A percentile compares a stretch with the other conserved stretches of the same genome.
Evolutionary conservation across 2,329 filamentous ascomycete genomes (phyloP).

Genomic region (Myriosclerotinia curreyana): DNA sequence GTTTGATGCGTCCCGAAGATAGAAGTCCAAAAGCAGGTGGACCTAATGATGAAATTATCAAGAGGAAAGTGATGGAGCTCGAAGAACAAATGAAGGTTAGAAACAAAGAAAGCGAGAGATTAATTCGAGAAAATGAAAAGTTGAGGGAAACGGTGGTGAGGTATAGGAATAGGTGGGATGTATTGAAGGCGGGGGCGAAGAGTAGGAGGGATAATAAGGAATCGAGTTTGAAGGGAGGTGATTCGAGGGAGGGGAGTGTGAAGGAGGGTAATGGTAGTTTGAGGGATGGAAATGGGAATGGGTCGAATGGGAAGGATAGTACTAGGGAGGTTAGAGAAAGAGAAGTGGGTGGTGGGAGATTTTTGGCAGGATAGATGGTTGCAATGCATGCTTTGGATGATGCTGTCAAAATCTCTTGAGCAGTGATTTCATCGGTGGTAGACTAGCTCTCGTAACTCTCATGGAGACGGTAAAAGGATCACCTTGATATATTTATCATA

Average conservation of each 20-base stretch:
- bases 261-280: background rate
- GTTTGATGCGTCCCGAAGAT: conserved; percentile 53
- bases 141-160: conserved; percentile 51
- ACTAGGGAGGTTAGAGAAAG: background rate
- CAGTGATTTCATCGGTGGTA: background rate
- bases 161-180: conserved; percentile 66
- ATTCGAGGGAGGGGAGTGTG: conserved; percentile 5
- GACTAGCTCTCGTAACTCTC: background rate
- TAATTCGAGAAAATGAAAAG: conserved; percentile 61
- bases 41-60: conserved; percentile 45
- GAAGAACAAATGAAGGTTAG: conserved; percentile 62
- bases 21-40: conserved; percentile 24
- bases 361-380: conserved; percentile 2
- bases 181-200: conserved; percentile 62
- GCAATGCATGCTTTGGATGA: background rate
- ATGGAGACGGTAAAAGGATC: background rate
- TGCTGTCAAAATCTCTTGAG: background rate
- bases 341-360: background rate
- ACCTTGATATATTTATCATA: background rate
- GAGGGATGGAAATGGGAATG: background rate
- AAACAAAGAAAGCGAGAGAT: conserved; percentile 59
- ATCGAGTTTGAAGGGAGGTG: conserved; percentile 22
- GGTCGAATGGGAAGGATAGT: background rate
- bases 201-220: conserved; percentile 38
- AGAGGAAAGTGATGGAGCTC: conserved; percentile 57